Conservation (phyloP, 306 rosid genomes). For the Begonia peltatifolia region DNA sequence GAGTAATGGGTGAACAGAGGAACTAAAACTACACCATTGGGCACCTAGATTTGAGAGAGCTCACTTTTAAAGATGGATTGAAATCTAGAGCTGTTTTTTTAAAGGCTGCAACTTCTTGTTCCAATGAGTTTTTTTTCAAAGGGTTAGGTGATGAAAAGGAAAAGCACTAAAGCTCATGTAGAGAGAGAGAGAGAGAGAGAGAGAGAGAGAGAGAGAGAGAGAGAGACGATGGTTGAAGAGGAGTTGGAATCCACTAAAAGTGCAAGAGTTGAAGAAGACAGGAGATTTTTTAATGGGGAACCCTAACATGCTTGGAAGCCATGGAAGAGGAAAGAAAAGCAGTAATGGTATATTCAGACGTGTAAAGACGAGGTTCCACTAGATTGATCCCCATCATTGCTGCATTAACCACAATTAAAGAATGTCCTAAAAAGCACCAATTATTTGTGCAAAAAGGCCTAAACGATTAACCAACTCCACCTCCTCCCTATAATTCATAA, state of each 20-base stretch:
- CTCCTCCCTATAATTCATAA: neutral
- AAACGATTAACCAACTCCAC: slow-evolving; percentile 6
- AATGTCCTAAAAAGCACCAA: slow-evolving; percentile 21
- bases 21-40: neutral
- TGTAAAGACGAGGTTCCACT: slow-evolving; percentile 54
- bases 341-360: slow-evolving; percentile 22
- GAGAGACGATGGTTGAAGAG: slow-evolving; percentile 43
- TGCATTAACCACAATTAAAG: slow-evolving; percentile 25
- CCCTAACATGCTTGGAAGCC: slow-evolving; percentile 30
- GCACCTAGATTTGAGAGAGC: slow-evolving; percentile 5
- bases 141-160: slow-evolving; percentile 90
- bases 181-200: neutral
- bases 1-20: neutral
- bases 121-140: slow-evolving; percentile 35
- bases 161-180: slow-evolving; percentile 47
- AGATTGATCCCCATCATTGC: slow-evolving; percentile 28
- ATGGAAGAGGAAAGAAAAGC: slow-evolving; percentile 2
- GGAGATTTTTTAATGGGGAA: slow-evolving; percentile 29
- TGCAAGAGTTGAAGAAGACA: slow-evolving; percentile 50
- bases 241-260: slow-evolving; percentile 97
- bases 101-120: slow-evolving; percentile 22
- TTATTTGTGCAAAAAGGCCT: slow-evolving; percentile 28
- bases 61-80: slow-evolving; percentile 20
- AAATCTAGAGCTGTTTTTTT: slow-evolving; percentile 8
- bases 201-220: neutral